Evolutionary conservation across 2,329 filamentous ascomycete species (phyloP), one percentile per base, ranked within the genome.

Genomic region (Cladosporium sp.): DNA sequence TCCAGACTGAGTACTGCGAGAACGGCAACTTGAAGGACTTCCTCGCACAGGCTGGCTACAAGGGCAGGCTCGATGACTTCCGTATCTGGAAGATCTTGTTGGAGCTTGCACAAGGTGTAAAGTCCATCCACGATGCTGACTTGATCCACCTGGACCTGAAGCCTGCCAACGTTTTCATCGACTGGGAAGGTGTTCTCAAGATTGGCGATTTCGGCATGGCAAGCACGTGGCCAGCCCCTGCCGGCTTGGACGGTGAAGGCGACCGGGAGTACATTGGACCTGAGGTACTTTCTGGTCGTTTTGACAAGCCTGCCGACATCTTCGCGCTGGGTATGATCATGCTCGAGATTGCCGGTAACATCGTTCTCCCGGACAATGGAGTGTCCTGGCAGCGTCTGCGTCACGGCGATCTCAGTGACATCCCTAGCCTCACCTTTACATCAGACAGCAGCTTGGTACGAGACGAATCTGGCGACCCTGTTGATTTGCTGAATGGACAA

Each of bases 11-110:
- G 75, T 98, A 89, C 76, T 99, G 95, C 74, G 93, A 97, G 76
- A 92, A 97, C 76, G 95, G 95, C 18, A 96, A 92, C 67, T 82
- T 99, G 51, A 91, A 96, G 75, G 85, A 88, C 18, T 99, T 98
- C 75, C 84, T 99, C 32, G 85, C 87, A n/a, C 87, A 90, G 65
- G 88, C 92, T 67, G 95, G 95, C 26, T 85, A 89, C 67, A 92
- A 91, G 75, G 93, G 92, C 56, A 87, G 94, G 71, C 81, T 99
- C 70, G 95, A 99, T 78, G 95, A 98, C 77, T 99, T 99, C 80
- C 88, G 95, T 67, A 97, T 98, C 77, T 99, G 95, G 92, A 99
- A 99, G 81, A 94, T 98, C 65, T 82, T 98, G 72, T 86, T 97
- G 49, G 95, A 99, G 77, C 79, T 97, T 66, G 63, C 64, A 16